Evolutionary conservation across 441 rosid genomes (phyloP), one percentile per base, ranked within the genome.

Genomic region (Viola pubescens): DNA sequence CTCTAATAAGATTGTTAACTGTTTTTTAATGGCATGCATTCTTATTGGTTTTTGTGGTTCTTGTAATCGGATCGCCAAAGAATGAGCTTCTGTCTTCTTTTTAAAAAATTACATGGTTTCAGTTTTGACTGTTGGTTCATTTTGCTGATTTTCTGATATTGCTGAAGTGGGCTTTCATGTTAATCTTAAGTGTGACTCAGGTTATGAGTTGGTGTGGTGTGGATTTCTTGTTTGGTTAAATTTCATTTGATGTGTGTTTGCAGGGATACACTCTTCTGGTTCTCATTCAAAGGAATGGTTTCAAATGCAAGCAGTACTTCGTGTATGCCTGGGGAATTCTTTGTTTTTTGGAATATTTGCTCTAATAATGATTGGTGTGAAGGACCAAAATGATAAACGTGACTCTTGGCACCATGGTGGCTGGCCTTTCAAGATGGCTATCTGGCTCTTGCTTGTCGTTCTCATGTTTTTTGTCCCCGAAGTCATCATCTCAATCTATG

Each of bases 351-450:
- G 72, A 2, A 52, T 81, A 52, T 74, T 86, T 55, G 85, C 96
- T 48, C 77, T 94, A 60, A 82, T 94, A 72, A 90, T 94, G 99
- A 86, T 90, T 64, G 87, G 99, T 50, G 82, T 94, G 19, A 94
- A 86, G 82, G 87, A 88, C 73, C 97, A 90, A 78, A 94, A 86
- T 62, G 97, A 90, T 42, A 80, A 66, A 63, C 96, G 95, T 52
- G 97, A 94, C 70, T 83, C 97, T 0, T 84, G 92, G 97, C 97
- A 94, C 63, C 98, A 94, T 44, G 95, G 97, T 9, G 92, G 98
- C 59, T 94, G 98, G 98, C 58, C 71, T 62, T 75, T 82, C 37
- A 94, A 94, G 86, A 94, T 90, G 83, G 75, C 82, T 9, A 72
- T 80, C 46, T 94, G 98, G 98, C 52, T 79, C 73, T 70, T 94